Conservation (phyloP, 129 eudicot species). For the carrot (Daucus carota) region DNA sequence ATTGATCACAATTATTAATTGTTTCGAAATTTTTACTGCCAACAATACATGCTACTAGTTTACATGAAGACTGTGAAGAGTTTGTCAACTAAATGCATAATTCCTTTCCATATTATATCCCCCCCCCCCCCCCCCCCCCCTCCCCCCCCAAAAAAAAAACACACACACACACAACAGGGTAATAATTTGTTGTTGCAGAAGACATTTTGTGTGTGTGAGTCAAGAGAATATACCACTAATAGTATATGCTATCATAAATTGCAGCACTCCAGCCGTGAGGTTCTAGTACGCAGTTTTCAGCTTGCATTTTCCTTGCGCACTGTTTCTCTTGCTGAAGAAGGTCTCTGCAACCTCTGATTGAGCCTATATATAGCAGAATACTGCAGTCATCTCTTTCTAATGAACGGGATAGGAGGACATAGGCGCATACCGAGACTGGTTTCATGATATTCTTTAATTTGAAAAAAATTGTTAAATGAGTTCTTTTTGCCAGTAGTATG, state of each 20-base stretch:
- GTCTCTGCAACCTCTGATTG: conserved; percentile 32
- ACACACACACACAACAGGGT: not conserved
- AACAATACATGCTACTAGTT: not conserved
- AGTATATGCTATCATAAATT: conserved; percentile 1
- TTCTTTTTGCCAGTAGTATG: not conserved
- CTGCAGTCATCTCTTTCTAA: not conserved
- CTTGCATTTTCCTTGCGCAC: conserved; percentile 78
- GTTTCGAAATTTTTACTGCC: not conserved
- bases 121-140: too few relatives aligned
- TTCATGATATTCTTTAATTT: not conserved
- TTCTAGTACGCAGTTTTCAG: conserved; percentile 79
- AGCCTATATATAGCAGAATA: not conserved
- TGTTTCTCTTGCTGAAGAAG: conserved; percentile 73
- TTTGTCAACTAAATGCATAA: not conserved
- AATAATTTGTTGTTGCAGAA: not conserved
- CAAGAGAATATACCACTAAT: conserved; percentile 5
- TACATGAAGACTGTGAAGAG: not conserved
- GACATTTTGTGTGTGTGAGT: not conserved
- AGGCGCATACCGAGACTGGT: not conserved
- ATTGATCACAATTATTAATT: not conserved
- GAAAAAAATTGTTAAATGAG: not conserved
- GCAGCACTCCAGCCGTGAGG: conserved; percentile 81
- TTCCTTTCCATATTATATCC: not conserved
- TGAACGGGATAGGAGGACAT: not conserved
- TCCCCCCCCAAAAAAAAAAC: too few relatives aligned